Percentiles rank a stretch among this genome's conserved stretches.
Conservation (phyloP, 768 basidiomycete genomes). For the Boletus subparvulus region DNA sequence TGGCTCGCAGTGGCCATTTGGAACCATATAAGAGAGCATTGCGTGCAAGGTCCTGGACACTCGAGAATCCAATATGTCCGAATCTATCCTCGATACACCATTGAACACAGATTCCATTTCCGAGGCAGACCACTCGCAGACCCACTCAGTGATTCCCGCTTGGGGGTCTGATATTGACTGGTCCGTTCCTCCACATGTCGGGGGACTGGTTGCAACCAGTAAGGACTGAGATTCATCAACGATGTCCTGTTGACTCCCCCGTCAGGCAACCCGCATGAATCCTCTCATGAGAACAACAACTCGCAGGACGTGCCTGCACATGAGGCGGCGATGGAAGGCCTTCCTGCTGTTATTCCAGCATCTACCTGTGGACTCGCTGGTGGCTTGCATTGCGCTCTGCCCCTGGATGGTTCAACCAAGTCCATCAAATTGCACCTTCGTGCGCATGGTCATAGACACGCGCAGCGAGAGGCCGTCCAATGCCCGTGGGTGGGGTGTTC, state of each 20-base stretch:
- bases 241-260: background rate
- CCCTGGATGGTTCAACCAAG: background rate
- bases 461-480: background rate
- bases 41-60: background rate
- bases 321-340: background rate
- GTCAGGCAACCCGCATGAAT: background rate
- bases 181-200: background rate
- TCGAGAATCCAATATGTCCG: background rate
- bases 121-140: background rate
- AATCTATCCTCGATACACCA: background rate
- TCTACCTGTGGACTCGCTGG: conserved; percentile 8
- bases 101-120: background rate
- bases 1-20: no score
- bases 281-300: background rate
- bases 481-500: conserved; percentile 19
- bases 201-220: background rate
- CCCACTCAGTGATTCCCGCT: background rate
- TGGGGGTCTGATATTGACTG: background rate
- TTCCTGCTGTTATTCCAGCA: background rate
- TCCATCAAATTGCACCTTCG: conserved; percentile 18
- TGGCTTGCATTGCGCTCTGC: conserved; percentile 1
- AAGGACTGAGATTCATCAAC: background rate
- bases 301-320: background rate
- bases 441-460: conserved; percentile 14
- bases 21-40: background rate